Conservation (phyloP, 2,329 filamentous ascomycete species). For the Penicillium sp. region DNA sequence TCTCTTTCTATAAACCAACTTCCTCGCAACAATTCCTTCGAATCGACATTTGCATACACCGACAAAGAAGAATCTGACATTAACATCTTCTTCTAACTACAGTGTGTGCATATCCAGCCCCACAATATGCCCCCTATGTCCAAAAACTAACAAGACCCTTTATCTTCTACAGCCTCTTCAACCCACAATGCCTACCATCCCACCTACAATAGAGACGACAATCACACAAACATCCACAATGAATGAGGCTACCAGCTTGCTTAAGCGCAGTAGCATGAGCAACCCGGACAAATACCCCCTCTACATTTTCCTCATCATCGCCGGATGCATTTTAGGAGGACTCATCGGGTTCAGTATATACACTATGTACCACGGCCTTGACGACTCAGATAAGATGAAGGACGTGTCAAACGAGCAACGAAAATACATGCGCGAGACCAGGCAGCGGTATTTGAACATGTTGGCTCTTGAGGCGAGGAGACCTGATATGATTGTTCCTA, state of each 20-base stretch:
- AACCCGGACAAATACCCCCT: slow-evolving; percentile 16
- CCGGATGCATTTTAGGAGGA: slow-evolving; percentile 28
- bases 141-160: background rate
- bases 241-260: slow-evolving; percentile 4
- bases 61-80: background rate
- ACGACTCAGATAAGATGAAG: slow-evolving; percentile 7
- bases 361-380: slow-evolving; percentile 24
- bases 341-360: slow-evolving; percentile 23
- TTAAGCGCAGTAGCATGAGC: slow-evolving; percentile 17
- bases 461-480: slow-evolving; percentile 22
- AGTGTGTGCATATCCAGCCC: background rate
- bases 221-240: slow-evolving; percentile 1
- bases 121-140: background rate
- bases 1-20: background rate
- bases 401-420: slow-evolving; percentile 27
- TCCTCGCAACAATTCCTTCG: background rate
- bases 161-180: background rate
- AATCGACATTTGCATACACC: background rate
- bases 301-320: slow-evolving; percentile 29
- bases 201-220: background rate
- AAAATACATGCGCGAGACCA: slow-evolving; percentile 32
- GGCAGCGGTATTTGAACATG: slow-evolving; percentile 24
- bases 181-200: slow-evolving; percentile 5
- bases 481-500: slow-evolving; percentile 23
- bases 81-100: background rate